Evolutionary conservation across 371 early-diverging fungal species (phyloP).

Genomic region (Chytridium lagenaria): DNA sequence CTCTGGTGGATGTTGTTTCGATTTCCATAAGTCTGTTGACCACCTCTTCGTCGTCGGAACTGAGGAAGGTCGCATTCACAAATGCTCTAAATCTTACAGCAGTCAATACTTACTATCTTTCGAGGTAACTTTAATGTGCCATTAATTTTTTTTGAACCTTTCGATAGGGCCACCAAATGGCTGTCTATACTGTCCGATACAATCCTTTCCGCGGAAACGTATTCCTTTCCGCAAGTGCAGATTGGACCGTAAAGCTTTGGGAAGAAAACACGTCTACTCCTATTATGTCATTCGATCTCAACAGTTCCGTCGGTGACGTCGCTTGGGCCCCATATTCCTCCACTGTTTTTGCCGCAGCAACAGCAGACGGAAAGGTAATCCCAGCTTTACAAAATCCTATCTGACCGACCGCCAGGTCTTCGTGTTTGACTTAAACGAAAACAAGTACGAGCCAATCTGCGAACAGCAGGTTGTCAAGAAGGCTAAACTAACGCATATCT

Average conservation of each 20-base stretch:
- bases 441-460: conserved; percentile 65
- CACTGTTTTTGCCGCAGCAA: conserved; percentile 63
- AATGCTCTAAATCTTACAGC: conserved; percentile 64
- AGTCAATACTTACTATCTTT: conserved; percentile 58
- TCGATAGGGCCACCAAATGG: conserved; percentile 63
- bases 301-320: conserved; percentile 60
- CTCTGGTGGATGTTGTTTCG: conserved; percentile 62
- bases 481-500: conserved; percentile 61
- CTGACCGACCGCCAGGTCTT: conserved; percentile 43
- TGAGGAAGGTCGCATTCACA: conserved; percentile 63
- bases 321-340: conserved; percentile 67
- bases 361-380: conserved; percentile 61
- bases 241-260: conserved; percentile 70
- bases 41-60: conserved; percentile 66
- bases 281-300: conserved; percentile 60
- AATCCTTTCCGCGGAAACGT: conserved; percentile 57
- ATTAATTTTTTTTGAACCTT: conserved; percentile 2
- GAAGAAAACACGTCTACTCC: conserved; percentile 58
- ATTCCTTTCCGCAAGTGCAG: conserved; percentile 60
- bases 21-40: conserved; percentile 58
- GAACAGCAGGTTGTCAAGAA: conserved; percentile 63
- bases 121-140: conserved; percentile 44
- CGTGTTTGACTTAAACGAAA: conserved; percentile 61
- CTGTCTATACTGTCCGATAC: conserved; percentile 61
- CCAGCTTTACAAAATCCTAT: neutral